These are phyloP conservation scores for Colletotrichum brevisporum DNA, from an alignment of 2,329 filamentous ascomycete genomes.

Conservation along the genomic window DNA sequence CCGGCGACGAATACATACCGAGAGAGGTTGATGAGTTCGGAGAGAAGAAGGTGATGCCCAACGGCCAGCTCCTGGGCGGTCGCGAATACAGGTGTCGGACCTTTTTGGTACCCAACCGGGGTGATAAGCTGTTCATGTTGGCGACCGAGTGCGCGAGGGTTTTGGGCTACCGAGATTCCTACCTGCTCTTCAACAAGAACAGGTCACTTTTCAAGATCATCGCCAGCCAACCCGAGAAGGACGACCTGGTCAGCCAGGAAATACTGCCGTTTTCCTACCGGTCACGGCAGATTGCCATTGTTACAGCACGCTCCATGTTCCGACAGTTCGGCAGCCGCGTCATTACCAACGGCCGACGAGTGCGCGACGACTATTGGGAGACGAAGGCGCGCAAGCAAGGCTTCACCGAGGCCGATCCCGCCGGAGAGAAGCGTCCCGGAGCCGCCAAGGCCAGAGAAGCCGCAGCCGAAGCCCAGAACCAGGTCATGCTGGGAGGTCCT, in stretches of 20 bases:
- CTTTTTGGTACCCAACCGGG: conserved; percentile 91
- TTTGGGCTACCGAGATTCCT: conserved; percentile 95
- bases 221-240: conserved; percentile 94
- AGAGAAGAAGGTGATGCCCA: conserved; percentile 91
- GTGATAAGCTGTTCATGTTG: conserved; percentile 97
- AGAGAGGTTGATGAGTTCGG: conserved; percentile 93
- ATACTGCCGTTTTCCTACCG: conserved; percentile 97
- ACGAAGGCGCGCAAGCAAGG: conserved; percentile 97
- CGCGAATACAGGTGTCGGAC: conserved; percentile 94
- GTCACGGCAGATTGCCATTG: conserved; percentile 98
- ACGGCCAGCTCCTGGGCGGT: conserved; percentile 84
- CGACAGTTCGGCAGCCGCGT: conserved; percentile 97
- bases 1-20: conserved; percentile 94
- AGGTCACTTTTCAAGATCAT: conserved; percentile 98
- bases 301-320: conserved; percentile 98
- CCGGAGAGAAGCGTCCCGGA: conserved; percentile 95
- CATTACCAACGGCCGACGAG: conserved; percentile 88
- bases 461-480: conserved; percentile 78
- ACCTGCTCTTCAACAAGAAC: conserved; percentile 98
- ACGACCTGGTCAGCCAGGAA: conserved; percentile 94
- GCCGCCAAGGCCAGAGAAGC: conserved; percentile 90
- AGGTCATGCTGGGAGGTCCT: conserved; percentile 73
- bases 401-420: conserved; percentile 96
- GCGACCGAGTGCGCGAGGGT: conserved; percentile 97
- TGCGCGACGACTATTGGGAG: conserved; percentile 99